Base-by-base conservation (phyloP, 306 rosid species). In the Argentina anserina region DNA sequence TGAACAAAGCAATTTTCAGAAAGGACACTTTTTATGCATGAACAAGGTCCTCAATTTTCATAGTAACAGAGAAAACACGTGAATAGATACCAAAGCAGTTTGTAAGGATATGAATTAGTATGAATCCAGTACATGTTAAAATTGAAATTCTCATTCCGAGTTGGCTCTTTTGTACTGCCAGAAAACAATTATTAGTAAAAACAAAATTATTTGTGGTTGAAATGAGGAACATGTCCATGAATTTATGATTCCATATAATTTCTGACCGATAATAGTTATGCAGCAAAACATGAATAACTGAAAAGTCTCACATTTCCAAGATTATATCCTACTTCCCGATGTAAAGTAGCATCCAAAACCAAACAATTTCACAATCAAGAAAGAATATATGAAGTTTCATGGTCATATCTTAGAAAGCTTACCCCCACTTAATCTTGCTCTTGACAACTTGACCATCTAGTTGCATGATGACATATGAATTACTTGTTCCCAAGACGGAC, bases 341-440 rank as follows among this genome's bases (percentile, higher is more conserved):
- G 28, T n/a, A 9, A 7, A 43, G 56, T 15, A 12, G 25, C 8
- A 67, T n/a, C 14, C 36, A 40, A 8, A 40, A 40, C 25, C 52
- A 31, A 31, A 41, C 40, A 28, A 0, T 12, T 28, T 9, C 25
- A 45, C 3, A 6, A 67, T 18, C 41, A 67, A 40, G 37, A 67
- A 67, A 67, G 23, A 67, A 33, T n/a, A n/a, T 29, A 7, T 26
- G 40, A 31, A 8, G 25, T 18, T 61, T 7, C 25, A 61, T 61
- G 23, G 7, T 61, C 13, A 20, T 61, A 61, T 61, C 21, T 5
- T 7, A 6, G 12, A 65, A 76, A 59, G 41, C 89, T 85, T 79
- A 93, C 98, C 98, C 98, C 98, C 97, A 93, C 77, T 89, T 93
- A 72, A 80, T 66, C 64, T 81, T 86, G 86, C 97, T 93, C 83